Conservation (phyloP, 2,329 filamentous ascomycete genomes). For the Pseudogymnoascus sp. region DNA sequence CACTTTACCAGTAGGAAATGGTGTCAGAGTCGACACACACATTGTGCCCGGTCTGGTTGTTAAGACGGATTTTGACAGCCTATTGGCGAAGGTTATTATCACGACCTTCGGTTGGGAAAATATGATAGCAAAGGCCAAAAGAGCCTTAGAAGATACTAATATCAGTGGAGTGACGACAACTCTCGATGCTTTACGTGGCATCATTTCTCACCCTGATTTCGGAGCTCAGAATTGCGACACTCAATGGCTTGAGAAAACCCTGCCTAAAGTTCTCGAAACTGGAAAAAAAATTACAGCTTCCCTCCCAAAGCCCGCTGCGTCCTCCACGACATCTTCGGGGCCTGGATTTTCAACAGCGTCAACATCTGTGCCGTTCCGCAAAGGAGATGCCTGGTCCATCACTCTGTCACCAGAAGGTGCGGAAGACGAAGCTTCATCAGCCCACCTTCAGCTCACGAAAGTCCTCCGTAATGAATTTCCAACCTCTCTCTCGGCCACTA, state of each 20-base stretch:
- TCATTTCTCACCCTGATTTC: constrained; percentile 44
- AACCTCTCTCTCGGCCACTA: constrained; percentile 41
- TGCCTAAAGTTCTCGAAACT: constrained; percentile 29
- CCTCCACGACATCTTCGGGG: background rate
- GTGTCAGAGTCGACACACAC: constrained; percentile 38
- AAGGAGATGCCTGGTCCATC: constrained; percentile 50
- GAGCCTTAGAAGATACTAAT: constrained; percentile 45
- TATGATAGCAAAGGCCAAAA: constrained; percentile 43
- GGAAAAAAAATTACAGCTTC: constrained; percentile 25
- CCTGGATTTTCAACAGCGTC: background rate
- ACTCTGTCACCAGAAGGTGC: constrained; percentile 31
- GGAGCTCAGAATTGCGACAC: constrained; percentile 40
- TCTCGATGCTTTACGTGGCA: constrained; percentile 43
- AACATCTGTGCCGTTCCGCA: constrained; percentile 41
- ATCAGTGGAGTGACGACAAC: constrained; percentile 51
- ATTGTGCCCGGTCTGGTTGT: constrained; percentile 33
- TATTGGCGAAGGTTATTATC: constrained; percentile 39
- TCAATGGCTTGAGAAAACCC: constrained; percentile 46
- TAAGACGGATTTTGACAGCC: constrained; percentile 38
- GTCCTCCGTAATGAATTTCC: constrained; percentile 54
- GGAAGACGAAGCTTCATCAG: constrained; percentile 24
- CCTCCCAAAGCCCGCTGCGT: constrained; percentile 27
- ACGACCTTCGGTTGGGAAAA: constrained; percentile 40
- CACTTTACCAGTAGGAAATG: constrained; percentile 47
- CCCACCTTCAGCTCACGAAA: constrained; percentile 45